Evolutionary conservation across 2,329 filamentous ascomycete genomes (phyloP), one percentile per base, ranked within the genome.

Genomic region (Xylaria sp.): DNA sequence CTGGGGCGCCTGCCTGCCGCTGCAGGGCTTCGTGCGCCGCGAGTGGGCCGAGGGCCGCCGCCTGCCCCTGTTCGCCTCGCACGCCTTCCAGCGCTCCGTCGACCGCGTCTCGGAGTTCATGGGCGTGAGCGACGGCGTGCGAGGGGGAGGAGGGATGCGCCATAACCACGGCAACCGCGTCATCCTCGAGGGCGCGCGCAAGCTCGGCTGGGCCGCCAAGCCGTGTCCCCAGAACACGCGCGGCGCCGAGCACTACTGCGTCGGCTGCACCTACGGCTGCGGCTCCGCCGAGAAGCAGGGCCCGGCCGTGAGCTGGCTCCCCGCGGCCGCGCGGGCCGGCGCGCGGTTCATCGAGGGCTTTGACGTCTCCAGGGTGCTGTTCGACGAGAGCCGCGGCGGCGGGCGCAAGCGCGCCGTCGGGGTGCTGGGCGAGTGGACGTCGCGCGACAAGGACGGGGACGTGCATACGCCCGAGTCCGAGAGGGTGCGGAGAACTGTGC

Each of bases 311-410:
- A 85, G 84, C 6, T 97, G 86, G 78, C 76, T 97, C 13, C 90
- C 90, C 0, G 90, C 92, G 63, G 92, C 93, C 2, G 88, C 87
- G 1, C 80, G 80, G 48, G 85, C 89, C 0, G 92, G 92, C 0
- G 90, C 92, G 1, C 78, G 82, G 59, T 96, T 96, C 68, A 82
- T 95, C 52, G 91, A 97, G 75, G 92, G 92, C 0, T 91, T 94
- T 65, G 73, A 85, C 18, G 89, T 86, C 0, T 82, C 90, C 11
- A 81, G 81, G 55, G 77, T 97, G 16, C 61, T 89, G 0, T 96
- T 96, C 68, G 83, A 86, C 19, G 76, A 80, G 13, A 67, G 67
- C 3, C 69, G 67, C 9, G 69, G 67, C 3, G 69, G 67, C 9
- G 69, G 69, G 1, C 75, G 73, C 7, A 82, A 79, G 60, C 80